Base-by-base conservation (phyloP, 768 basidiomycete species). In the Gloeostereum incarnatum region DNA sequence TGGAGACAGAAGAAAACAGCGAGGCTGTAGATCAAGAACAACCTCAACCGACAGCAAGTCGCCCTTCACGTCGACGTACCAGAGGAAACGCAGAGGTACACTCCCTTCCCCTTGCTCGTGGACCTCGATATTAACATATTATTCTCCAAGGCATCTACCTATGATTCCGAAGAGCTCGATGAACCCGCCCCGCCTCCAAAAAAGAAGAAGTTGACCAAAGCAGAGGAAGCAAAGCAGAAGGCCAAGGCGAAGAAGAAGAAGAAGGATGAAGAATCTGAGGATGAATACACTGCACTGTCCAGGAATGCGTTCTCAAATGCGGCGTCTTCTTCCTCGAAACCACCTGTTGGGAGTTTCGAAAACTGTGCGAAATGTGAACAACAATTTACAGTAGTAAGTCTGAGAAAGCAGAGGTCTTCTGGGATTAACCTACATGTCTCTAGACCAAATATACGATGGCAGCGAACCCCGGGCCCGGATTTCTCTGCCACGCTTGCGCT, bases 391-490 rank as follows among this genome's bases (percentile, higher is more conserved):
- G 85, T 93, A 52, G 94, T 96, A 57, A 41, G 79, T 70, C 11
- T 20, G 5, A 21, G 21, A 23, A 24, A 8, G 10, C 36, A 17
- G 16, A 6, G n/a, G 14, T 26, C 13, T 19, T 24, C 31, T 23
- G 17, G 25, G 3, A 2, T 13, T 24, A n/a, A 16, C 30, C 19
- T 9, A 38, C n/a, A 35, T 33, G 23, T 24, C 5, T 23, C 2
- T 45, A 93, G 91, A 92, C 87, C 1, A 81, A 76, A 50, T 97
- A 94, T 51, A 96, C 93, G 0, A 62, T 86, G 46, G 73, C 87
- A 5, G 76, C 78, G 5, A 71, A 71, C 31, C 69, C 76, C 0
- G 75, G 76, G 1, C 74, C 77, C 0, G 90, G 89, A 1, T 90
- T 71, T 46, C 71, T 98, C 16, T 99, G 94, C 53, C 81, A 90